Percentiles rank a stretch among this genome's conserved stretches.
These are phyloP conservation scores for Elaeis guineensis DNA, from an alignment of 176 grass and related monocot genomes.

Conservation along the genomic window DNA sequence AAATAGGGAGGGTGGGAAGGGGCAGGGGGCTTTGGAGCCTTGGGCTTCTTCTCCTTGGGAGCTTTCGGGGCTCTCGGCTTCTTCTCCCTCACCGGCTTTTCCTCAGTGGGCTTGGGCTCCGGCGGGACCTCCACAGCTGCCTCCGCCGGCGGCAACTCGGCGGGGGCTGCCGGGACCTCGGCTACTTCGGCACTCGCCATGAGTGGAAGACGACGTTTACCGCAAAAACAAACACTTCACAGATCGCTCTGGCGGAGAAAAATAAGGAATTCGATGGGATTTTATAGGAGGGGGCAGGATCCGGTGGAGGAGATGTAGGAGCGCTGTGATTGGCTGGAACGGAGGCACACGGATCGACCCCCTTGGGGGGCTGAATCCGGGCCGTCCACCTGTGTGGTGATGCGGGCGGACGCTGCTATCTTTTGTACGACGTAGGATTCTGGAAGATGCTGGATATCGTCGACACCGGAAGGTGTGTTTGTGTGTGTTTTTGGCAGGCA, in stretches of 20 bases:
- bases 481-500: too few species aligned
- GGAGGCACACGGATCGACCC: not conserved
- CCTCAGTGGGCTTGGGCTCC: not conserved
- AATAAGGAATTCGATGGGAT: not conserved
- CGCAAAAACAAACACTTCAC: not conserved
- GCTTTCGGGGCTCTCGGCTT: constrained; percentile 1
- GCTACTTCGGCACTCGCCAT: not conserved
- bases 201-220: not conserved
- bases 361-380: not conserved
- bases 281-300: not conserved
- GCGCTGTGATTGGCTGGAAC: not conserved
- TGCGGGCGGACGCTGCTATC: too few species aligned
- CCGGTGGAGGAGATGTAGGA: not conserved
- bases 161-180: not conserved
- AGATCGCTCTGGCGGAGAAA: not conserved
- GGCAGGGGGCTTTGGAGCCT: not conserved
- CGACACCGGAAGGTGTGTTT: too few species aligned
- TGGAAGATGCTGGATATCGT: too few species aligned
- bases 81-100: constrained; percentile 1
- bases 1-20: constrained; percentile 12
- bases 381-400: constrained; percentile 4
- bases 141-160: not conserved
- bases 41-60: constrained; percentile 14
- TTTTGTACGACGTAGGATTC: too few species aligned
- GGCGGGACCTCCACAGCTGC: not conserved